A percentile compares a stretch with the other conserved stretches of the same genome.
phyloP scores from a whole-genome alignment of 768 basidiomycete genomes.

The Asterophora parasitica region DNA sequence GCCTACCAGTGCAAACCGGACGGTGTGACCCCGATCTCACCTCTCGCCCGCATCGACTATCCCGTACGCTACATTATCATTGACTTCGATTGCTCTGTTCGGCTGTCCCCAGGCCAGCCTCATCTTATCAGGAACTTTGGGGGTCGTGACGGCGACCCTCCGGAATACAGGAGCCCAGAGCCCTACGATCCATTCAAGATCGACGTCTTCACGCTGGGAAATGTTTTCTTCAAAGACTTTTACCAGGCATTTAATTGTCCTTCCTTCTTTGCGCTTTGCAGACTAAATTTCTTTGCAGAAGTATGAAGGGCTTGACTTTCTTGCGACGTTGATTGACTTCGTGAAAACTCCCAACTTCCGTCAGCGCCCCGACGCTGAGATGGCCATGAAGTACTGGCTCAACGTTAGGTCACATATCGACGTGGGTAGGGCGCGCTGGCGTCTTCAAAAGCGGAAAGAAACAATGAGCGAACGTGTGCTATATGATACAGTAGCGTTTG shows the following conservation, averaged over 20 bases:
- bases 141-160: not conserved
- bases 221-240: conserved; percentile 1
- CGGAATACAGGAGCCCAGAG: too few species aligned
- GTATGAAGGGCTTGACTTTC: not conserved
- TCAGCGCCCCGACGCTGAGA: not conserved
- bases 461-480: not conserved
- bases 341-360: conserved; percentile 1
- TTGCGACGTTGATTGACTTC: not conserved
- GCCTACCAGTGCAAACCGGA: not conserved
- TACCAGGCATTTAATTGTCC: not conserved
- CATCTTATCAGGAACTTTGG: not conserved
- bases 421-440: not conserved
- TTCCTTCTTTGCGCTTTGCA: not conserved
- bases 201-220: too few species aligned
- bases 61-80: not conserved
- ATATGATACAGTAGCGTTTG: conserved; percentile 1
- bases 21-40: not conserved
- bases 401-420: not conserved
- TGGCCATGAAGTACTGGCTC: not conserved
- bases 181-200: too few species aligned
- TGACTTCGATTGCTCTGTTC: too few species aligned
- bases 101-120: not conserved
- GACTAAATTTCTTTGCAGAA: too few species aligned
- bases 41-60: not conserved
- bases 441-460: conserved; percentile 1